Evolutionary conservation across 345 rosid genomes (phyloP), one percentile per base, ranked within the genome.

Genomic region (Camelina laxa): DNA sequence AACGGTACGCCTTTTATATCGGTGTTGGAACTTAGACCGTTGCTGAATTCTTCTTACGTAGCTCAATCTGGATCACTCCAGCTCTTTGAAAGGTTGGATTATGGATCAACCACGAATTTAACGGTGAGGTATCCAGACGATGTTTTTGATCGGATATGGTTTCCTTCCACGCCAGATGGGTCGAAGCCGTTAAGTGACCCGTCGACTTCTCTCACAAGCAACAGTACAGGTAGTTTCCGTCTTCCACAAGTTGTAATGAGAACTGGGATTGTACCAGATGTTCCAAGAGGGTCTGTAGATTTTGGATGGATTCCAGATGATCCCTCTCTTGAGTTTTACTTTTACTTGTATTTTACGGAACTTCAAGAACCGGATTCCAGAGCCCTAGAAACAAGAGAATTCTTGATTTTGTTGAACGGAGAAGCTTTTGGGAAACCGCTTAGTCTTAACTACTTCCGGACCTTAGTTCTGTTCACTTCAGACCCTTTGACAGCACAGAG

Each of bases 1-100:
- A 48, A 16, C 0, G 89, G 89, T 20, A 58, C 83, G 12, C 90
- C 92, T 33, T 88, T 88, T 59, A 79, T 88, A 39, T 85, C 93
- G 48, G 77, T 72, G 1, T 61, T 88, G 42, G 91, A 90, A 7
- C 60, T 85, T 2, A 81, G 92, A 80, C 77, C 20, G 55, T 60
- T 85, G 57, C 72, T 9, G 0, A 76, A 39, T 64, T 30, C 58
- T 0, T 72, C 74, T 22, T 77, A 80, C 11, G 19, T 1, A 12
- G 2, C 77, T 8, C 35, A 57, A 51, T 31, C 80, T 22, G 81
- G 70, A 9, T 69, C 84, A 1, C 70, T 84, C 39, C 71, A 39
- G 20, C 79, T 69, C 63, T 44, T 69, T 41, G 19, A 70, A 30
- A 68, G 82, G 49, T 31, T 69, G 67, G 86, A 83, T 79, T 44